A percentile compares a stretch with the other conserved stretches of the same genome.
Conservation (phyloP, 2,329 filamentous ascomycete species). For the Metarhizium rileyi region DNA sequence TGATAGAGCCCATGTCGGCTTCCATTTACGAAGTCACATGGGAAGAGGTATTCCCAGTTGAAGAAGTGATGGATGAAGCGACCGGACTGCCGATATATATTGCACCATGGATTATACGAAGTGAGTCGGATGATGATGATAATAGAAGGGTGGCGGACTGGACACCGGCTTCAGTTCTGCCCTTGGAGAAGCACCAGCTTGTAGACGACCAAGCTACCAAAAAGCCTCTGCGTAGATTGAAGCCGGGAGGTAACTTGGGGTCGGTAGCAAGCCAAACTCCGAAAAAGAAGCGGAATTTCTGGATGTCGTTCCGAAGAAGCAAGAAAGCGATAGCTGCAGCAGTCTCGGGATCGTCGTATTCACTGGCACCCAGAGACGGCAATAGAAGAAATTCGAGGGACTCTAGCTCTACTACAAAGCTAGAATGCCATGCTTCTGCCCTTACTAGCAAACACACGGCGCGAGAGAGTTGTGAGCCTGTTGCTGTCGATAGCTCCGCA, state of each 20-base stretch:
- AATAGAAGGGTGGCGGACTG: background rate
- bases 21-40: background rate
- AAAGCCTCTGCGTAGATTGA: background rate
- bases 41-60: background rate
- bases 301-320: background rate
- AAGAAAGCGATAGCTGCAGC: background rate
- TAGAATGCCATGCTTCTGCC: background rate
- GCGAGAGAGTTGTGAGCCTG: background rate
- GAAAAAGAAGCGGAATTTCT: conserved; percentile 4
- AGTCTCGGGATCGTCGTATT: background rate
- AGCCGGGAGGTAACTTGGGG: background rate
- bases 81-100: background rate
- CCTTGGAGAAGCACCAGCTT: background rate
- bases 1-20: background rate
- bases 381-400: background rate
- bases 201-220: background rate
- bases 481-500: background rate
- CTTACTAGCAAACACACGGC: background rate
- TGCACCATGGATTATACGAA: background rate
- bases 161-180: background rate
- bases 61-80: background rate
- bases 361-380: background rate
- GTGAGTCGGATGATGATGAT: background rate
- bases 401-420: background rate
- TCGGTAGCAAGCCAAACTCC: background rate